These are phyloP conservation scores for Chaetomiaceae sp. DNA, from an alignment of 2,329 filamentous ascomycete genomes.

Conservation along the genomic window DNA sequence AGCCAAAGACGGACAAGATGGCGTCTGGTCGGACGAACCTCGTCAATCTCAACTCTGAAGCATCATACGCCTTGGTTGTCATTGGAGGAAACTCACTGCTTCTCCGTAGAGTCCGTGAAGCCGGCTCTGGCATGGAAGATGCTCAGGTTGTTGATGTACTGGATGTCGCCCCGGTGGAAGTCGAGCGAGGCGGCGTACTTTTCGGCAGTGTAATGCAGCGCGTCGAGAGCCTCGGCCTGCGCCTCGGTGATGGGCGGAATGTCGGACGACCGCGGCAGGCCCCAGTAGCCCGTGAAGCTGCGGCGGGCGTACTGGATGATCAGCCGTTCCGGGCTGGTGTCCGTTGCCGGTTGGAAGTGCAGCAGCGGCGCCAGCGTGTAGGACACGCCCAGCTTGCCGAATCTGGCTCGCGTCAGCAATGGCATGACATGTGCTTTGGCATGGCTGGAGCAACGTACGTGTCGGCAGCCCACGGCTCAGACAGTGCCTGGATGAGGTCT, in stretches of 20 bases:
- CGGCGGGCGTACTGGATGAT: slow-evolving; percentile 56
- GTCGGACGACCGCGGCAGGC: slow-evolving; percentile 43
- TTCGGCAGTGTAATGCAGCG: slow-evolving; percentile 44
- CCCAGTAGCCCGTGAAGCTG: slow-evolving; percentile 51
- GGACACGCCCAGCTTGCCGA: slow-evolving; percentile 41
- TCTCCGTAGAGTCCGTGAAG: slow-evolving; percentile 39
- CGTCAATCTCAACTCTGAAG: neutral
- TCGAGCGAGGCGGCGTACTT: slow-evolving; percentile 39
- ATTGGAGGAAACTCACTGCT: slow-evolving; percentile 36
- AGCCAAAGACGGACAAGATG: slow-evolving; percentile 47
- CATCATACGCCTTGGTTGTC: neutral
- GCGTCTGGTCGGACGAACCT: slow-evolving; percentile 29
- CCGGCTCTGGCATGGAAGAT: slow-evolving; percentile 47
- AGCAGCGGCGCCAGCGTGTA: slow-evolving; percentile 48
- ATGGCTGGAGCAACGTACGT: slow-evolving; percentile 29
- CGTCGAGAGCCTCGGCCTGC: slow-evolving; percentile 47
- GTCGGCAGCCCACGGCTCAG: slow-evolving; percentile 45
- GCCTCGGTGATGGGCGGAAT: slow-evolving; percentile 53
- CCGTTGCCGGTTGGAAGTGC: slow-evolving; percentile 47
- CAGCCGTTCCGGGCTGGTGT: slow-evolving; percentile 43
- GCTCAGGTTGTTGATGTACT: slow-evolving; percentile 50
- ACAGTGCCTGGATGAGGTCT: slow-evolving; percentile 52
- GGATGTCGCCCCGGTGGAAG: slow-evolving; percentile 47
- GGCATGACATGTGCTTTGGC: neutral
- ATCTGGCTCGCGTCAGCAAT: slow-evolving; percentile 32